Evolutionary conservation across 2,329 filamentous ascomycete species (phyloP), one percentile per base, ranked within the genome.

Genomic region (Venturia nashicola): DNA sequence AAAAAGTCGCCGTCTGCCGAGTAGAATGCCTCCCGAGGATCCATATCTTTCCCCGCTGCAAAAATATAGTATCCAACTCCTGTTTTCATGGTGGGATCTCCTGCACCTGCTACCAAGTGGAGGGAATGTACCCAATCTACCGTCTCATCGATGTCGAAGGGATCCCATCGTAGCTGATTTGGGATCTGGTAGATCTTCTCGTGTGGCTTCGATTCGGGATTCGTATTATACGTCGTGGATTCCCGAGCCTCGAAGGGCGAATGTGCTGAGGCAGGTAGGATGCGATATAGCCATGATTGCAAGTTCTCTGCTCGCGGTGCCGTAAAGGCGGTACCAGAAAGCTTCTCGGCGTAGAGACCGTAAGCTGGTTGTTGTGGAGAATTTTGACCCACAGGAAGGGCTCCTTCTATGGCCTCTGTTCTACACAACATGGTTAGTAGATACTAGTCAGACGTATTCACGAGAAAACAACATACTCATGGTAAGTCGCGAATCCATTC

Each of bases 311-410:
- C 75, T 48, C 82, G 76, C 7, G 82, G 82, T 16, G 82, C 81
- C 51, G 82, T 81, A 70, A 85, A 85, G 32, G 82, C 81, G 2
- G 81, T 84, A 20, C 82, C 82, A n/a, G 82, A 83, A 5, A 84
- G 76, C 70, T 84, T 81, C 76, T 96, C 91, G 36, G 90, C 85
- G 76, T 94, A 94, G 36, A 96, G 84, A 0, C 90, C 90, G 68
- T 86, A 84, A 0, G 89, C 82, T 0, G 86, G 86, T 71, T 91
- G 90, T 73, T 95, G 90, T 0, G 91, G 91, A 2, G 88, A 90
- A 78, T 95, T 96, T 51, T 86, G 83, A 61, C 83, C 90, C 65
- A 90, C 72, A 9, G 91, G 90, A 5, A 93, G 79, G 5, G 90
- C 86, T 20, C 86, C 88, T 18, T 86, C 79, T 64, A 93, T 78